Evolutionary conservation across 164 flowering plant genomes (phyloP).

Genomic region (Protea cynaroides): DNA sequence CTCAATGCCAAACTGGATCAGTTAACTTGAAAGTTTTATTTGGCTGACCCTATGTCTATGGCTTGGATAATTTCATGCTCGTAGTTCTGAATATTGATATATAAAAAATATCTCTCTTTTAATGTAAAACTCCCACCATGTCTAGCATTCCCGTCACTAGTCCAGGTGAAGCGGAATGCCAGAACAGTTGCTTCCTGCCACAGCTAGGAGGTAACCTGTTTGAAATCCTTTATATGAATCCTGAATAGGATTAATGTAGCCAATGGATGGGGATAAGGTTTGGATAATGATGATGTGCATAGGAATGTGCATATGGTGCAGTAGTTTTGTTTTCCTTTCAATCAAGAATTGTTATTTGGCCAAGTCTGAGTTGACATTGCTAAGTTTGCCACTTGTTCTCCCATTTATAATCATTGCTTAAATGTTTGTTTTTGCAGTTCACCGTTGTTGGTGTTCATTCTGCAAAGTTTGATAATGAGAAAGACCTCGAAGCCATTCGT

Average conservation of each 20-base stretch:
- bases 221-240: too few relatives aligned
- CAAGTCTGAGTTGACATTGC: not conserved
- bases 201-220: too few relatives aligned
- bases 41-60: too few relatives aligned
- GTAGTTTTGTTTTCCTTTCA: not conserved
- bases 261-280: too few relatives aligned
- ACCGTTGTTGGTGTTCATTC: constrained; percentile 95
- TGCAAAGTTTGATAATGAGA: constrained; percentile 96
- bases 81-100: too few relatives aligned
- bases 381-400: not conserved
- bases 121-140: too few relatives aligned
- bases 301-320: not conserved
- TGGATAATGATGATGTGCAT: not conserved
- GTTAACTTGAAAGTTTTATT: too few relatives aligned
- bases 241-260: too few relatives aligned
- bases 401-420: not conserved
- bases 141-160: not conserved
- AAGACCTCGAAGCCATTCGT: constrained; percentile 90
- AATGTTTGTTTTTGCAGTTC: constrained; percentile 45
- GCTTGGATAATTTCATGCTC: too few relatives aligned
- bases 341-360: not conserved
- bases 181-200: too few relatives aligned
- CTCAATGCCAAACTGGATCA: too few relatives aligned
- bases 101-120: too few relatives aligned
- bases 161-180: not conserved